phyloP scores from a whole-genome alignment of 805 yeast genomes.

The Debaryomyces prosopidis region DNA sequence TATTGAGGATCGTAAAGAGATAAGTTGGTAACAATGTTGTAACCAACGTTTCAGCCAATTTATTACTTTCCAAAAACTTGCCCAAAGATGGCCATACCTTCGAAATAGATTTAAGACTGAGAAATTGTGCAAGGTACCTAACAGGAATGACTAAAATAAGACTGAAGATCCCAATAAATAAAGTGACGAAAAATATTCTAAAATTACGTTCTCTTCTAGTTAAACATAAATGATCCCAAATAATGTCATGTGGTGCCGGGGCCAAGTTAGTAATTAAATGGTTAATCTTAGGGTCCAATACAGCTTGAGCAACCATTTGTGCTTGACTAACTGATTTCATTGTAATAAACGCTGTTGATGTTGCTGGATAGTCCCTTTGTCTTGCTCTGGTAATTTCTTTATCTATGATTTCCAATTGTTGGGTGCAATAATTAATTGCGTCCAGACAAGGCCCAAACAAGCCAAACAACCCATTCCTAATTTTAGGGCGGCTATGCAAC shows the following conservation, averaged over 20 bases:
- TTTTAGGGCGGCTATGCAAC: constrained; percentile 54
- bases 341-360: constrained; percentile 90
- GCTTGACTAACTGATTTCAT: constrained; percentile 96
- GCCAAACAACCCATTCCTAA: constrained; percentile 62
- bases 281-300: constrained; percentile 84
- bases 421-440: constrained; percentile 75
- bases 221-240: constrained; percentile 88
- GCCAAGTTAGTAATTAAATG: constrained; percentile 81
- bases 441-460: constrained; percentile 71
- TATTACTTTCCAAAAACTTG: constrained; percentile 56
- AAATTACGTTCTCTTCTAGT: constrained; percentile 70
- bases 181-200: constrained; percentile 63
- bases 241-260: constrained; percentile 94
- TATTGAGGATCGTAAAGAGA: constrained; percentile 81
- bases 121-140: constrained; percentile 76
- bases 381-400: constrained; percentile 67
- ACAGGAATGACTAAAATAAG: constrained; percentile 81
- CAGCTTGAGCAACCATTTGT: constrained; percentile 95
- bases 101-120: constrained; percentile 75
- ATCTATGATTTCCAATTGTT: constrained; percentile 68
- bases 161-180: constrained; percentile 66
- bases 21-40: constrained; percentile 92
- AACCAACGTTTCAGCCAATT: constrained; percentile 75
- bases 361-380: constrained; percentile 69
- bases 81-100: constrained; percentile 85